phyloP scores from a whole-genome alignment of 83 land plant genomes.

The Picea abies region DNA sequence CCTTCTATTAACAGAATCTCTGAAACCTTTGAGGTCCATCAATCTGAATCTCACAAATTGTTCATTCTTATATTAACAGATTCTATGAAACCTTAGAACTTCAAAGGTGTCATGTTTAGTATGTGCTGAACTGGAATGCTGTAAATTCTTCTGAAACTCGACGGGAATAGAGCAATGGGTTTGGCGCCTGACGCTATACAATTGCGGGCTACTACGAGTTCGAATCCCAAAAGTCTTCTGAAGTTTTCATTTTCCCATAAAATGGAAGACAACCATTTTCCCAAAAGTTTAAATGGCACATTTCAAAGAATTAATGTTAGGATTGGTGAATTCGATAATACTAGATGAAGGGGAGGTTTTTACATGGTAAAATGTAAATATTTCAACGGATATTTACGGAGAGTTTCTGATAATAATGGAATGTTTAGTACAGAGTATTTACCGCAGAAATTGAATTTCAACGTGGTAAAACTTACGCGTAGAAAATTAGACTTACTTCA shows the following conservation, averaged over 20 bases:
- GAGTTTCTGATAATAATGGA: background rate
- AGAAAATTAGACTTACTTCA: too few relatives aligned
- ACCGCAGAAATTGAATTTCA: too few relatives aligned
- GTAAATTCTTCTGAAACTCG: background rate
- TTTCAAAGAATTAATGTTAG: background rate
- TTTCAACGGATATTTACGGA: background rate
- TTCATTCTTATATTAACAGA: too few relatives aligned
- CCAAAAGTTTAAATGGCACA: background rate
- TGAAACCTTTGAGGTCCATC: too few relatives aligned
- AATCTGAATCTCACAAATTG: too few relatives aligned
- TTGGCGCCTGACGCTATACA: background rate
- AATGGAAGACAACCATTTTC: background rate
- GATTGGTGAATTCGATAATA: background rate
- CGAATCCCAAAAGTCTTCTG: background rate
- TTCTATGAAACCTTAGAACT: too few relatives aligned
- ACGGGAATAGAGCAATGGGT: conserved; percentile 11
- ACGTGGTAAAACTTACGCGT: background rate
- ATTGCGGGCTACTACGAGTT: background rate
- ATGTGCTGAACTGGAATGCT: too few relatives aligned
- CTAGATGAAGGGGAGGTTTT: background rate
- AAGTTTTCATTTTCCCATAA: background rate
- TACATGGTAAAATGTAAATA: background rate
- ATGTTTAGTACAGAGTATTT: too few relatives aligned
- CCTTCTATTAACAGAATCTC: too few relatives aligned
- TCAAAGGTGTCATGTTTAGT: too few relatives aligned